A percentile compares a stretch with the other conserved stretches of the same genome.
Evolutionary conservation across 2,329 filamentous ascomycete genomes (phyloP).

Genomic region (Phyllosticta paracitricarpa): DNA sequence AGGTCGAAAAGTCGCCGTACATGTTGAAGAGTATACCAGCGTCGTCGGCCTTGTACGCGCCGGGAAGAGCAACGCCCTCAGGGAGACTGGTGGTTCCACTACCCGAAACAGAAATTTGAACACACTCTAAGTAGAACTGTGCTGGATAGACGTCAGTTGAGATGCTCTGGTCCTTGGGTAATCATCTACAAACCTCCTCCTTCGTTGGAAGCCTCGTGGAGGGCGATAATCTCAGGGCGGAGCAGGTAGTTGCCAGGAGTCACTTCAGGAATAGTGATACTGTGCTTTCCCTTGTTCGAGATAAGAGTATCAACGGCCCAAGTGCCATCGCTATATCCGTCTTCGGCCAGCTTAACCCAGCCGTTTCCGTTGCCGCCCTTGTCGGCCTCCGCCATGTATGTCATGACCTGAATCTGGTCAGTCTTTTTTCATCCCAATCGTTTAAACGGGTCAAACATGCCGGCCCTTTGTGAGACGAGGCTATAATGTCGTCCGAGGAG

Average conservation of each 20-base stretch:
- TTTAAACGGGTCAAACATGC: no score
- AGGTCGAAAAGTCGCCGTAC: constrained; percentile 27
- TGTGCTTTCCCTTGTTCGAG: constrained; percentile 33
- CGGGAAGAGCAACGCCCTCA: constrained; percentile 37
- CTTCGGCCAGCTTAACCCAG: constrained; percentile 41
- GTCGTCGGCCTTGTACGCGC: constrained; percentile 29
- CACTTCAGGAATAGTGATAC: constrained; percentile 31
- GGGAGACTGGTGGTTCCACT: constrained; percentile 18
- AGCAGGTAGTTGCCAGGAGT: constrained; percentile 34
- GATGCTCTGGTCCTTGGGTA: no score
- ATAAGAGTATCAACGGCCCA: constrained; percentile 34
- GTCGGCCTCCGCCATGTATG: constrained; percentile 39
- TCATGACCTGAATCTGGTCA: constrained; percentile 27
- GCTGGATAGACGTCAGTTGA: no score
- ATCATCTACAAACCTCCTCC: constrained; percentile 20
- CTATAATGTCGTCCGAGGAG: constrained; percentile 42
- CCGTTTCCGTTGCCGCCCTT: constrained; percentile 40
- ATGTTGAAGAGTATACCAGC: constrained; percentile 34
- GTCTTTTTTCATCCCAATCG: no score
- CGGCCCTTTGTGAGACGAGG: constrained; percentile 42
- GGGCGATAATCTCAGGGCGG: constrained; percentile 36
- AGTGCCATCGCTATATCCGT: constrained; percentile 23
- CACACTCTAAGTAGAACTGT: constrained; percentile 37
- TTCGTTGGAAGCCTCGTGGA: constrained; percentile 29
- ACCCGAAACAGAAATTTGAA: constrained; percentile 14